phyloP scores from a whole-genome alignment of 2,329 filamentous ascomycete genomes.

The Sphaerostilbella broomeana region DNA sequence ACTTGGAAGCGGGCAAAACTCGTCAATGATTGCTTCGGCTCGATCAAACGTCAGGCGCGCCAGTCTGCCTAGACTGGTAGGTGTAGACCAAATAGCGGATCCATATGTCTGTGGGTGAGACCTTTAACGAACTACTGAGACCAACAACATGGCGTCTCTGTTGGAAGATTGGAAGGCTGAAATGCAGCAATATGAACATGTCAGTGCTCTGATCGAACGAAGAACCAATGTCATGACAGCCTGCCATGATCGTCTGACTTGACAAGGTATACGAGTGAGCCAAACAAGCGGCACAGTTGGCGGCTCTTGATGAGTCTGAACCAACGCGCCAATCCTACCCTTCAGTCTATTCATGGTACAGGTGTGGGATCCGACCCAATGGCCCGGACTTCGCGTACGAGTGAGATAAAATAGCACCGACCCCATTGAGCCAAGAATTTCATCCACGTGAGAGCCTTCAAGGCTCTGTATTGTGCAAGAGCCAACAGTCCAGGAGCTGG shows the following conservation, averaged over 20 bases:
- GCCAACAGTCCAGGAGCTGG: constrained; percentile 1
- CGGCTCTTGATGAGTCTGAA: constrained; percentile 5
- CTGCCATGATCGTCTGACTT: neutral
- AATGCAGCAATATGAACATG: no score
- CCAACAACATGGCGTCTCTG: neutral
- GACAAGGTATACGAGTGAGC: constrained; percentile 7
- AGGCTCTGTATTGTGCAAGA: no score
- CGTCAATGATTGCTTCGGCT: neutral
- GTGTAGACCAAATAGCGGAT: neutral
- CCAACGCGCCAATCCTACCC: constrained; percentile 27
- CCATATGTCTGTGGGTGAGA: neutral
- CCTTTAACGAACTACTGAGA: neutral
- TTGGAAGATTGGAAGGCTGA: neutral
- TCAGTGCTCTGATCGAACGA: no score
- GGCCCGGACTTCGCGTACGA: constrained; percentile 2
- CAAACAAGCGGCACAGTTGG: constrained; percentile 9
- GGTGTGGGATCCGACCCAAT: constrained; percentile 3
- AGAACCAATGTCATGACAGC: neutral
- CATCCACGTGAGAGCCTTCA: neutral
- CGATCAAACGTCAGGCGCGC: neutral
- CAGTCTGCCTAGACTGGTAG: neutral
- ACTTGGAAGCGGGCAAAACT: neutral
- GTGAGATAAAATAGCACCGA: neutral
- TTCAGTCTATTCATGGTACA: constrained; percentile 8
- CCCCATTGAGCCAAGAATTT: neutral